Base-by-base conservation (phyloP, 768 basidiomycete genomes). In the Tremella yokohamensis region DNA sequence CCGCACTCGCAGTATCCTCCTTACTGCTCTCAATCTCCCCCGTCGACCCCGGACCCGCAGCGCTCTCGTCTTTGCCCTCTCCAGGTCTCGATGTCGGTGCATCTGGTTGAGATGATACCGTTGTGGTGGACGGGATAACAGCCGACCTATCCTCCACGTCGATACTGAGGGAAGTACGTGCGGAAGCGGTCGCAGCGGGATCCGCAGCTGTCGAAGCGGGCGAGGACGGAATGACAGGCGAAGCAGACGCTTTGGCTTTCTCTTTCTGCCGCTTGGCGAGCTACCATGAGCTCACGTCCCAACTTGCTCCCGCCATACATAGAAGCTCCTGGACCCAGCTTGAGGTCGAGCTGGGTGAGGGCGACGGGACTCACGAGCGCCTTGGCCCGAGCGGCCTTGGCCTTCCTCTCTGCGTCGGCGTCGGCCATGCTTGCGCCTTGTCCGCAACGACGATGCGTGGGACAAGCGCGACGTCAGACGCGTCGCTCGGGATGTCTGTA, bases 341-440 rank as follows among this genome's bases (percentile, higher is more conserved):
- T n/a, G n/a, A n/a, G n/a, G n/a, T 34, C 6, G 29, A 34, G 29
- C 29, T 34, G 20, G 25, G 24, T 53, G 22, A 15, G 20, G 26
- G 18, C 42, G 20, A 6, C 40, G 38, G 16, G 13, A 60, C 73
- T 38, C 48, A 76, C 74, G 34, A 76, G 60, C 52, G 70, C 70
- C 58, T 76, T 76, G 9, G 74, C 74, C 19, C 74, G 47, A 12
- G 67, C 74, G 6, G 74, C 74, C 58, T 76, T 72, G 13, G 72
- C 74, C 56, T 76, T 76, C 9, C 74, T 56, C 56, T 72, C 72
- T 18, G 65, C 69, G 34, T 73, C 68, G 19, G 62, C 54, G 45
- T 65, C 65, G 20, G 69, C 57, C 65, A 70, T 70, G 39, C 29
- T n/a, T n/a, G n/a, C n/a, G n/a, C n/a, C n/a, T n/a, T n/a, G n/a